Conservation (phyloP, 1,284 basidiomycete species). For the Apiotrichum akiyoshidainum region DNA sequence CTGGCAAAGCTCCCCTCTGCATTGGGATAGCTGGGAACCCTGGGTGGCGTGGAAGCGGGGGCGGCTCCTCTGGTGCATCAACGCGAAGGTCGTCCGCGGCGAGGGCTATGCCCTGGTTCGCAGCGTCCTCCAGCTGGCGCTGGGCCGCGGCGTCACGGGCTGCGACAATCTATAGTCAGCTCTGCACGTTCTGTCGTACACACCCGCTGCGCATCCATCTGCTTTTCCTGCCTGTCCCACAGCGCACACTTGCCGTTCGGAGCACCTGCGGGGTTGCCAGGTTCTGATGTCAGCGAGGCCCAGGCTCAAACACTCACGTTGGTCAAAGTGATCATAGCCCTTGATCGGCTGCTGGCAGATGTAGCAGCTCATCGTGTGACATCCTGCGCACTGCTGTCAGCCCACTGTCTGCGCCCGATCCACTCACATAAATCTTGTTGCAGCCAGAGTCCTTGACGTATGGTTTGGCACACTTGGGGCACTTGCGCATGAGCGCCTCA, state of each 20-base stretch:
- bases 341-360: conserved; percentile 65
- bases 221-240: conserved; percentile 58
- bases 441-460: conserved; percentile 54
- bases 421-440: conserved; percentile 54
- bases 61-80: conserved; percentile 54
- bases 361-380: conserved; percentile 69
- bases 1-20: background rate
- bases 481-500: conserved; percentile 74
- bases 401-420: background rate
- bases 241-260: conserved; percentile 51
- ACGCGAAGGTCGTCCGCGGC: conserved; percentile 58
- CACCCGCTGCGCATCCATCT: conserved; percentile 57
- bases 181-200: conserved; percentile 59
- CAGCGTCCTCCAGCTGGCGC: background rate
- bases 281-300: background rate
- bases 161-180: background rate
- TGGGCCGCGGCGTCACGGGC: conserved; percentile 56
- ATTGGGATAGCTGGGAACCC: background rate
- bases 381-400: conserved; percentile 58
- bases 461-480: conserved; percentile 56
- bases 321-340: conserved; percentile 70
- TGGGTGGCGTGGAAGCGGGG: background rate
- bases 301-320: conserved; percentile 30
- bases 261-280: background rate
- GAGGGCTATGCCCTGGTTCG: conserved; percentile 47